These are phyloP conservation scores for Sugiyamaella floridensis DNA, from an alignment of 805 yeast genomes.

Conservation along the genomic window DNA sequence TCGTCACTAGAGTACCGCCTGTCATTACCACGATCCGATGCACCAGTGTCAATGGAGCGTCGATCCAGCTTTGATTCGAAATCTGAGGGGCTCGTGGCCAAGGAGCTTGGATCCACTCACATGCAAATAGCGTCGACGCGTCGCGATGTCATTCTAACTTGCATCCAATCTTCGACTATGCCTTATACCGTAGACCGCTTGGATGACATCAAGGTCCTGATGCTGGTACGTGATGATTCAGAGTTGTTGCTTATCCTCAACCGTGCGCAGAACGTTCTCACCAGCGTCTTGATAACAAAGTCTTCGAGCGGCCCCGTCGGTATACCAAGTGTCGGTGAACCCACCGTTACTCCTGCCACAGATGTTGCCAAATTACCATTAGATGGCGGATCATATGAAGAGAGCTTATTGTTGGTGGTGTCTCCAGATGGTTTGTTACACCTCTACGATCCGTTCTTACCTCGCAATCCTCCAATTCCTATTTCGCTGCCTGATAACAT, in stretches of 20 bases:
- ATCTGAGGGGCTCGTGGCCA: not conserved
- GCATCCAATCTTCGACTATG: not conserved
- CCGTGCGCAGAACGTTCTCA: conserved; percentile 3
- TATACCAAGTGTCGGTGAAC: conserved; percentile 32
- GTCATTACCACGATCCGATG: conserved; percentile 6
- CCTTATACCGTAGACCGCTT: not conserved
- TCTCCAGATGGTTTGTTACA: conserved; percentile 21
- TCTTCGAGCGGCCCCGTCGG: conserved; percentile 27
- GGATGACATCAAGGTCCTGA: conserved; percentile 25
- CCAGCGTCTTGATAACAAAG: conserved; percentile 4
- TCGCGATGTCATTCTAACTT: conserved; percentile 60
- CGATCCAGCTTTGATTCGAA: conserved; percentile 1
- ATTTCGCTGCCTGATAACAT: not conserved
- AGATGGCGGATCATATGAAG: conserved; percentile 15
- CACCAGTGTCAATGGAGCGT: not conserved
- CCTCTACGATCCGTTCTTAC: conserved; percentile 53
- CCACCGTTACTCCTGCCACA: conserved; percentile 29
- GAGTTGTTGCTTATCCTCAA: conserved; percentile 59
- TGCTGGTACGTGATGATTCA: conserved; percentile 42
- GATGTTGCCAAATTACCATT: conserved; percentile 29
- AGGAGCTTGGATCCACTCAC: not conserved
- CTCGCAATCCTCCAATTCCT: not conserved
- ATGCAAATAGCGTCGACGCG: conserved; percentile 20
- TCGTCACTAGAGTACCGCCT: conserved; percentile 14
- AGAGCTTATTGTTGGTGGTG: not conserved